Evolutionary conservation across 345 rosid genomes (phyloP).

Genomic region (Salix arbutifolia): DNA sequence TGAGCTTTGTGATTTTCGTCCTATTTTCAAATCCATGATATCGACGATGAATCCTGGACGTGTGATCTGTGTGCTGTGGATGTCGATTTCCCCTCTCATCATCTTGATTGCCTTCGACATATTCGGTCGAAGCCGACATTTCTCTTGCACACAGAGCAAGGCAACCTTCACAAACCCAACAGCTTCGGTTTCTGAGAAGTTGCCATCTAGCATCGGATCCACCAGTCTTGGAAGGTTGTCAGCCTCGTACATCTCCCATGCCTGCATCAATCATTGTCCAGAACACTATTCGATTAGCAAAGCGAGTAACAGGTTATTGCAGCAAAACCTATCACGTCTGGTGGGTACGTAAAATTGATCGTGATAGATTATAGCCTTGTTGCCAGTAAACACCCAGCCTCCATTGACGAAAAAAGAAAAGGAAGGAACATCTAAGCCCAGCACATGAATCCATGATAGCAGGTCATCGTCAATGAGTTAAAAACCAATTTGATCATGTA

Average conservation of each 20-base stretch:
- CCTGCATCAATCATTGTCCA: slow-evolving; percentile 18
- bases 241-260: slow-evolving; percentile 33
- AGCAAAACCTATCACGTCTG: neutral
- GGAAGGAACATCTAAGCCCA: neutral
- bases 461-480: too few species aligned
- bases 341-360: too few species aligned
- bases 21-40: slow-evolving; percentile 23
- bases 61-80: neutral
- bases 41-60: slow-evolving; percentile 21
- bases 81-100: slow-evolving; percentile 24
- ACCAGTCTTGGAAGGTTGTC: slow-evolving; percentile 18
- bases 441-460: neutral
- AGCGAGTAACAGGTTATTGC: too few species aligned
- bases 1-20: neutral
- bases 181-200: slow-evolving; percentile 23
- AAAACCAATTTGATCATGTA: too few species aligned
- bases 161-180: slow-evolving; percentile 20
- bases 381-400: neutral
- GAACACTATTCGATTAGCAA: neutral
- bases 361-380: neutral
- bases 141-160: slow-evolving; percentile 34
- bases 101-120: slow-evolving; percentile 30
- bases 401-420: neutral
- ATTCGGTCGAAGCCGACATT: slow-evolving; percentile 17
- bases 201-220: slow-evolving; percentile 25